Evolutionary conservation across 371 early-diverging fungal genomes (phyloP).

Genomic region (Batrachochytrium dendrobatidis): DNA sequence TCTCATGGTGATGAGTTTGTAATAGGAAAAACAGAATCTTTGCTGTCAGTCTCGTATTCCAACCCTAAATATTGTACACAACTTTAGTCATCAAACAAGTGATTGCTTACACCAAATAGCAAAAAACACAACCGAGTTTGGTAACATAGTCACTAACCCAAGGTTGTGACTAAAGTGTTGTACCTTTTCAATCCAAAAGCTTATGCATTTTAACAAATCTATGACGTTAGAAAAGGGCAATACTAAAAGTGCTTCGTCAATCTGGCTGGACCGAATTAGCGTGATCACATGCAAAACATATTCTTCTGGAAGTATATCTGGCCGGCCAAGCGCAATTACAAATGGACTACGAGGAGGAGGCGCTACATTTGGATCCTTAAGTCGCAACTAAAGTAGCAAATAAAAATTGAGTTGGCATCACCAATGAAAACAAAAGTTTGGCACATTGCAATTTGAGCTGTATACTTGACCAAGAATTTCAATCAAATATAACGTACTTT

Average conservation of each 20-base stretch:
- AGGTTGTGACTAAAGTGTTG: not conserved
- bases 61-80: conserved; percentile 45
- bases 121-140: not conserved
- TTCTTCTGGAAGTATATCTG: conserved; percentile 61
- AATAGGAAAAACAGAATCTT: conserved; percentile 76
- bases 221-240: conserved; percentile 73
- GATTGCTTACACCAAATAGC: not conserved
- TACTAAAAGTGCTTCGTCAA: conserved; percentile 83
- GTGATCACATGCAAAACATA: conserved; percentile 72
- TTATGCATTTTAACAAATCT: conserved; percentile 65
- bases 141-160: not conserved
- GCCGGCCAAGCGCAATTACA: conserved; percentile 55
- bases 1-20: conserved; percentile 59
- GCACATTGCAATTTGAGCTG: not conserved
- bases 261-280: conserved; percentile 69
- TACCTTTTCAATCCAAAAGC: conserved; percentile 72
- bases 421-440: too few relatives aligned
- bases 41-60: conserved; percentile 68
- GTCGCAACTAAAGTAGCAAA: conserved; percentile 4
- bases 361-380: conserved; percentile 12
- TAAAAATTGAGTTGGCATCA: too few relatives aligned
- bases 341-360: conserved; percentile 60
- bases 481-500: conserved; percentile 4
- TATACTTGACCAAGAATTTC: not conserved
- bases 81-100: not conserved